Conservation (phyloP, 441 rosid species). For the Cnidoscolus chayamansa region DNA sequence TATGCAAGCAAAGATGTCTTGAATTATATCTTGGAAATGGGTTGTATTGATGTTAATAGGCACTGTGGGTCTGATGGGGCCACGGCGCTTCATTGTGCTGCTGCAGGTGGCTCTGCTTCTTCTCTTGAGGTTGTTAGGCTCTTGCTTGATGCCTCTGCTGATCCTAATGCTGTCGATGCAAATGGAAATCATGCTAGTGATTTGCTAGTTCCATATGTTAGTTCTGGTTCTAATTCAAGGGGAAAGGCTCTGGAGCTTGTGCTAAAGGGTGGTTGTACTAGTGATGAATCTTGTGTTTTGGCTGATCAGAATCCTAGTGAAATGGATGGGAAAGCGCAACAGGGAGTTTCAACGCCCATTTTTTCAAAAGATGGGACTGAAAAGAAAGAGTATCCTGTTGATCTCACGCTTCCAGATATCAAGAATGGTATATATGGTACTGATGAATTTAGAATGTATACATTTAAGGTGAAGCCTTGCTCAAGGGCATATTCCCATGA, state of each 20-base stretch:
- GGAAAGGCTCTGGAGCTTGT: slow-evolving; percentile 36
- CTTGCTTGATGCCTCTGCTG: slow-evolving; percentile 41
- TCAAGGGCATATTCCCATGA: slow-evolving; percentile 81
- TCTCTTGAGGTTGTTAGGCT: slow-evolving; percentile 37
- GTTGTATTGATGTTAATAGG: slow-evolving; percentile 33
- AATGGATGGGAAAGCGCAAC: slow-evolving; percentile 34
- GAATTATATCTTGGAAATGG: slow-evolving; percentile 39
- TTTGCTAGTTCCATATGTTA: slow-evolving; percentile 30
- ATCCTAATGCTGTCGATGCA: slow-evolving; percentile 36
- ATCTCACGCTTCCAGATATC: slow-evolving; percentile 58
- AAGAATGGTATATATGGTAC: slow-evolving; percentile 62
- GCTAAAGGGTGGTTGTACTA: slow-evolving; percentile 38
- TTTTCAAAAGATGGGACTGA: slow-evolving; percentile 36
- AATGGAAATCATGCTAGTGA: slow-evolving; percentile 37
- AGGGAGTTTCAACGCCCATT: slow-evolving; percentile 38
- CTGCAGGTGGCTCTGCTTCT: slow-evolving; percentile 42
- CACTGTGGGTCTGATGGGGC: slow-evolving; percentile 37
- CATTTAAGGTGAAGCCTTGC: slow-evolving; percentile 72
- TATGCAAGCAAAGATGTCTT: slow-evolving; percentile 55
- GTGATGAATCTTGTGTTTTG: slow-evolving; percentile 31
- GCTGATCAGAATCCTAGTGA: slow-evolving; percentile 29
- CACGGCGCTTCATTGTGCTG: slow-evolving; percentile 53
- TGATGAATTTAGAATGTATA: slow-evolving; percentile 73
- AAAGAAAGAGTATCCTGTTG: slow-evolving; percentile 68
- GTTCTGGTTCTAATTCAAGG: slow-evolving; percentile 21